phyloP scores from a whole-genome alignment of 371 early-diverging fungal genomes.

The Syncephalastrum racemosum region DNA sequence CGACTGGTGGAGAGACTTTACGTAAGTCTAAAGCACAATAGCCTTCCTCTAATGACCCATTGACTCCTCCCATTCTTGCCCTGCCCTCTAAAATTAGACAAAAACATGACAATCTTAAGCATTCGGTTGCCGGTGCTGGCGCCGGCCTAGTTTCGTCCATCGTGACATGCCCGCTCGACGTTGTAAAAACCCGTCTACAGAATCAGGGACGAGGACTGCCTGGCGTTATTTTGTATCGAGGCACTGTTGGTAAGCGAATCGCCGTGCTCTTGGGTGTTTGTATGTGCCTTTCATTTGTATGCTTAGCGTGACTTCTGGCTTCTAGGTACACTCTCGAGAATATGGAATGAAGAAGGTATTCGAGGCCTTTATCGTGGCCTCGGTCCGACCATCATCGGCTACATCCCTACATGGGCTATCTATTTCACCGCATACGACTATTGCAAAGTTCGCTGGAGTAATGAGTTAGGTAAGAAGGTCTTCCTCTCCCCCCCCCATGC shows the following conservation, averaged over 20 bases:
- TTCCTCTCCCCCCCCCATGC: background rate
- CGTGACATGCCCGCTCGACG: constrained; percentile 92
- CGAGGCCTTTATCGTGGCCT: constrained; percentile 91
- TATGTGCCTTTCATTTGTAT: background rate
- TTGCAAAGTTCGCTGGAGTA: constrained; percentile 48
- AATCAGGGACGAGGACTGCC: constrained; percentile 72
- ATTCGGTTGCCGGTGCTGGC: constrained; percentile 82
- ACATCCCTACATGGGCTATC: constrained; percentile 90
- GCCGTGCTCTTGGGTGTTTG: background rate
- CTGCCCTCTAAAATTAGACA: constrained; percentile 27
- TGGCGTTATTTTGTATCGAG: constrained; percentile 36
- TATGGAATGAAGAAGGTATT: constrained; percentile 84
- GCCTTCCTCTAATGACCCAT: no score
- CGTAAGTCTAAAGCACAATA: constrained; percentile 17
- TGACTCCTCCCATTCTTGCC: background rate
- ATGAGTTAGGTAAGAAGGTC: constrained; percentile 7
- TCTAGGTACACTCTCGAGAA: constrained; percentile 67
- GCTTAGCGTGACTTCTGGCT: background rate
- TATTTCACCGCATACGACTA: constrained; percentile 83
- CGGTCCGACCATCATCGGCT: constrained; percentile 85
- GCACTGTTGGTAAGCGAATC: constrained; percentile 37
- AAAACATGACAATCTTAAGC: constrained; percentile 64
- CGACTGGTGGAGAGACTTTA: constrained; percentile 44
- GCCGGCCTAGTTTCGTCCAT: constrained; percentile 83
- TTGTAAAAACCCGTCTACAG: constrained; percentile 93